These are phyloP conservation scores for Stygiomarasmius scandens DNA, from an alignment of 1,284 basidiomycete species.

Conservation along the genomic window DNA sequence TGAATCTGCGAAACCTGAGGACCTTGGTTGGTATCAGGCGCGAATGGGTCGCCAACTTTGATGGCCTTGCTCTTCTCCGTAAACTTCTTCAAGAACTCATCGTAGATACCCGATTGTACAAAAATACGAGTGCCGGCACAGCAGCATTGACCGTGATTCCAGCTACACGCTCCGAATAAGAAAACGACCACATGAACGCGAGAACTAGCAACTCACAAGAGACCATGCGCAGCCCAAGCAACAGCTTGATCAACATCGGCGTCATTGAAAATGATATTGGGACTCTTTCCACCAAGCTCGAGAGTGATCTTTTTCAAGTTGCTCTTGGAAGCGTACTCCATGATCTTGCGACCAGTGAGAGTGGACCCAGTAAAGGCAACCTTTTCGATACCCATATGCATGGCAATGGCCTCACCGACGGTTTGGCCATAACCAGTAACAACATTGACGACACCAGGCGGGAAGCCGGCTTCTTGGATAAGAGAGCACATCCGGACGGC, in stretches of 20 bases:
- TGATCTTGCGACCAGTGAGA: slow-evolving; percentile 71
- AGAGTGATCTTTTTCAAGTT: slow-evolving; percentile 91
- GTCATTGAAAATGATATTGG: slow-evolving; percentile 67
- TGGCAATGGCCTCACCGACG: slow-evolving; percentile 62
- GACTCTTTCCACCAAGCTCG: slow-evolving; percentile 57
- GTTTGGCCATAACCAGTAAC: slow-evolving; percentile 74
- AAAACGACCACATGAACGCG: too few species aligned
- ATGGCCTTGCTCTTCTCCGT: slow-evolving; percentile 47
- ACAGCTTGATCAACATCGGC: slow-evolving; percentile 69
- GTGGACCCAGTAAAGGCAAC: slow-evolving; percentile 55
- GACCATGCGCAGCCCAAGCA: slow-evolving; percentile 71
- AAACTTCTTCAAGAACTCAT: slow-evolving; percentile 54
- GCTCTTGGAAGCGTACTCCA: slow-evolving; percentile 80
- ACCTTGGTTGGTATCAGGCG: slow-evolving; percentile 64
- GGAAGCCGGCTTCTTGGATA: slow-evolving; percentile 56
- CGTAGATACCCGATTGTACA: slow-evolving; percentile 68
- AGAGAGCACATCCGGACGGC: slow-evolving; percentile 58
- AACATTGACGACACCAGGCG: slow-evolving; percentile 71
- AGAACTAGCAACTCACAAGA: slow-evolving; percentile 58
- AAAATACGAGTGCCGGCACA: slow-evolving; percentile 71
- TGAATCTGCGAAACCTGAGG: slow-evolving; percentile 69
- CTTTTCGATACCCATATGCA: slow-evolving; percentile 52
- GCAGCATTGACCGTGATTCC: slow-evolving; percentile 59
- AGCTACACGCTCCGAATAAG: not conserved
- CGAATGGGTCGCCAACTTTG: slow-evolving; percentile 73